A percentile compares a stretch with the other conserved stretches of the same genome.
Conservation (phyloP, 2,329 filamentous ascomycete species). For the Ophiocordyceps camponoti-saundersi region DNA sequence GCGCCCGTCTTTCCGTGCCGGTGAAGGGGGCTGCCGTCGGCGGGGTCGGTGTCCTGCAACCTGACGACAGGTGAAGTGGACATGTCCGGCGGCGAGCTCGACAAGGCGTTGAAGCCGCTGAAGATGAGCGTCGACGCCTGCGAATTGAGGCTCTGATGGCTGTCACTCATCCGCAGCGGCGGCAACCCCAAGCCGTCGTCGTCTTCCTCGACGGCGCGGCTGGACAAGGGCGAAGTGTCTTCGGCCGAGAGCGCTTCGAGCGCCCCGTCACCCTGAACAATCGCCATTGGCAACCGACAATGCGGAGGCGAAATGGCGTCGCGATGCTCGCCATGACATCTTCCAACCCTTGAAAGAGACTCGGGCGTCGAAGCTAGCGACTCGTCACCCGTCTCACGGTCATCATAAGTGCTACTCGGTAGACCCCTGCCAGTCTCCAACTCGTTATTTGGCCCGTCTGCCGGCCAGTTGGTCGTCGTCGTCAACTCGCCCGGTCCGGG, state of each 20-base stretch:
- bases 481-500: background rate
- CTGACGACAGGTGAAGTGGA: slow-evolving; percentile 23
- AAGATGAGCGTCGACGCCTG: slow-evolving; percentile 21
- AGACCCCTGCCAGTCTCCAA: background rate
- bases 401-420: too few relatives aligned
- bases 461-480: background rate
- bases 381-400: background rate
- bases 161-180: slow-evolving; percentile 12
- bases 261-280: background rate
- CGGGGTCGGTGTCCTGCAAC: slow-evolving; percentile 13
- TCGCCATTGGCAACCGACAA: background rate
- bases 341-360: background rate
- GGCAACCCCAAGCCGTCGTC: slow-evolving; percentile 18
- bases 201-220: slow-evolving; percentile 8
- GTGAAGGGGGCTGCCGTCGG: slow-evolving; percentile 28
- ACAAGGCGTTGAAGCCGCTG: slow-evolving; percentile 20
- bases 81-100: slow-evolving; percentile 24
- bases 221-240: slow-evolving; percentile 4
- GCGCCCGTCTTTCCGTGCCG: background rate
- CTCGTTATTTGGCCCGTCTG: background rate
- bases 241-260: background rate
- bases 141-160: slow-evolving; percentile 15
- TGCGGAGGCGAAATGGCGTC: background rate
- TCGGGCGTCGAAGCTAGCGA: background rate
- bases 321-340: background rate